Base-by-base conservation (phyloP, 768 basidiomycete species). In the Paxillus rubicundulus region DNA sequence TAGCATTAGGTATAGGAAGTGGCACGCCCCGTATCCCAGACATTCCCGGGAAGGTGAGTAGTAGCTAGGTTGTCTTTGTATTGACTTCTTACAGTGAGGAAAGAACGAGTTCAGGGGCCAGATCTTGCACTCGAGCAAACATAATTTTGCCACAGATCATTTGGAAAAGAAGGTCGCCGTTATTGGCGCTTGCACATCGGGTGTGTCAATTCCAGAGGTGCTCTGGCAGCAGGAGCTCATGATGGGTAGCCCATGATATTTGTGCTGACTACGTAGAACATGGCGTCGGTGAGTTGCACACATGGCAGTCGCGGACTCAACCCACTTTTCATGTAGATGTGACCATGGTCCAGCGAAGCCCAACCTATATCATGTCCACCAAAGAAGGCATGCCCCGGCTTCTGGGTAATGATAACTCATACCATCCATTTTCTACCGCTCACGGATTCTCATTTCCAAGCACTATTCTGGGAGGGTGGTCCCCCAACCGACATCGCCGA, bases 121-220 rank as follows among this genome's bases (percentile, higher is more conserved):
- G 46, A 66, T 83, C 4, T 56, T 82, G 14, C 88, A 90, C 63
- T 86, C 86, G 1, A 73, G 66, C 5, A 61, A 75, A 24, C 82
- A 87, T 64, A 74, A 76, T 37, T 71, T 65, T n/a, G 83, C 84
- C 0, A 67, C 71, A 10, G 81, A 82, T 37, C 82, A 83, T 57
- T 41, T 63, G 1, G 87, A 85, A 13, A 89, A 89, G 70, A 89
- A 84, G 61, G 85, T 87, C 0, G 74, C 84, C 4, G 81, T 90
- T 2, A 70, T 89, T 4, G 87, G 87, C 2, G 76, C 86, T 13
- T 82, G 82, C 47, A 86, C 84, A 10, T 85, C 81, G 2, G 77
- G 79, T 76, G 52, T 20, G 54, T 43, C 71, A 12, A 70, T 69
- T 16, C 7, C 9, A 43, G 5, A n/a, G 32, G 17, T 30, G 13